These are phyloP conservation scores for Salisapilia sapeloensis DNA, from an alignment of 352 stramenopile genomes.

Conservation along the genomic window DNA sequence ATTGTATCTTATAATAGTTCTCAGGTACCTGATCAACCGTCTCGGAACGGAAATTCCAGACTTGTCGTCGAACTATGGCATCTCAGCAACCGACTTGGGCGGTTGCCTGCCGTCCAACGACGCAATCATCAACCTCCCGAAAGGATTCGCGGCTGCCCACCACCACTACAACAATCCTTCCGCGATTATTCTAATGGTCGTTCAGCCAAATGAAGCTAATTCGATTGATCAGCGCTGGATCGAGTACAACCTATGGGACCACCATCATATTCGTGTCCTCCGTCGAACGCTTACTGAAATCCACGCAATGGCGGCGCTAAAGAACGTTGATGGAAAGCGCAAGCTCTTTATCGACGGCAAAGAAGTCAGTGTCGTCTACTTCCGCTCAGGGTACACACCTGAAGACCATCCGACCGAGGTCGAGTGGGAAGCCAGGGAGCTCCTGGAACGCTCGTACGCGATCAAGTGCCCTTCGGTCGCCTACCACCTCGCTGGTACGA, in stretches of 20 bases:
- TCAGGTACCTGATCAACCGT: conserved; percentile 32
- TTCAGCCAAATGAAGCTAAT: conserved; percentile 81
- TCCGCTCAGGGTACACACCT: conserved; percentile 90
- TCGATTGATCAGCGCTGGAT: conserved; percentile 86
- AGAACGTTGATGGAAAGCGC: conserved; percentile 17
- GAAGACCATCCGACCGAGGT: conserved; percentile 86
- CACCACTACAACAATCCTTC: conserved; percentile 50
- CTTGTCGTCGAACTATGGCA: conserved; percentile 32
- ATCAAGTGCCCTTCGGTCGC: conserved; percentile 94
- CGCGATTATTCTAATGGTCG: conserved; percentile 80
- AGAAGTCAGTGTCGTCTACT: conserved; percentile 93
- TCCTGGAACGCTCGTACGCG: conserved; percentile 82
- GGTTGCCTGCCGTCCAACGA: conserved; percentile 37
- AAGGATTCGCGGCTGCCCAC: conserved; percentile 43
- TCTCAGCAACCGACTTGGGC: conserved; percentile 15
- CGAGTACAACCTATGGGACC: conserved; percentile 84
- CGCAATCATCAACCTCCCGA: conserved; percentile 49
- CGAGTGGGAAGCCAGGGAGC: conserved; percentile 82
- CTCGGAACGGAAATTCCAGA: conserved; percentile 24
- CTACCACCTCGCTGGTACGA: conserved; percentile 95
- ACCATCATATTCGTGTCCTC: conserved; percentile 60
- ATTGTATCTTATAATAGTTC: background rate
- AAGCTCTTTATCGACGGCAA: conserved; percentile 33
- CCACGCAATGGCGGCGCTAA: conserved; percentile 12
- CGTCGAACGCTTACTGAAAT: conserved; percentile 63